Percentiles rank a stretch among this genome's conserved stretches.
Evolutionary conservation across 306 rosid genomes (phyloP).

Genomic region (Amphicarpaea edgeworthii): DNA sequence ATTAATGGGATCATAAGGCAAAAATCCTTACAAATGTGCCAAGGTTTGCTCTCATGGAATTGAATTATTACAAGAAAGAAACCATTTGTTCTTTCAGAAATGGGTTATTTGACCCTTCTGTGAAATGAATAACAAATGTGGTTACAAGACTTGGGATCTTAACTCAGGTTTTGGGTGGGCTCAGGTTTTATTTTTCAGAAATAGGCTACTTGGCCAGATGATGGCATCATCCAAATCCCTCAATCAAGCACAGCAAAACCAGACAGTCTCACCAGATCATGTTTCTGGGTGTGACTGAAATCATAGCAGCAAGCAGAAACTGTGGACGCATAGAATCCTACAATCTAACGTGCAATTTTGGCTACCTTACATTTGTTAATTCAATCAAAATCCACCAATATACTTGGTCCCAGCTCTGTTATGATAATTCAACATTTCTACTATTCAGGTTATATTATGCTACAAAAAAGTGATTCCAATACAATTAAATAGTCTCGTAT

Average conservation of each 20-base stretch:
- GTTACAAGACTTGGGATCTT: too few species aligned
- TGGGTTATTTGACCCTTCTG: too few species aligned
- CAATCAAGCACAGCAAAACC: constrained; percentile 11
- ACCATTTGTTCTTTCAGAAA: neutral
- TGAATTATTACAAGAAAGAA: neutral
- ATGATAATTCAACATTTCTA: neutral
- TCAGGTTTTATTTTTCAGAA: neutral
- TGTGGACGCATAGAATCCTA: constrained; percentile 2
- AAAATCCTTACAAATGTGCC: neutral
- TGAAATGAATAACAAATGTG: too few species aligned
- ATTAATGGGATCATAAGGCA: neutral
- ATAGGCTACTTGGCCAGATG: neutral
- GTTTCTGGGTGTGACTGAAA: neutral
- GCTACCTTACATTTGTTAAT: constrained; percentile 5
- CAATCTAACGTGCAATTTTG: neutral
- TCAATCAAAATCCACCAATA: constrained; percentile 29
- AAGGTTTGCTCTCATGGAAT: neutral
- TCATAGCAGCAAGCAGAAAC: neutral
- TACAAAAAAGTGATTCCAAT: neutral
- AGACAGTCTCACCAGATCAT: neutral
- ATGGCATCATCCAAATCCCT: neutral
- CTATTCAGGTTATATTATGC: neutral
- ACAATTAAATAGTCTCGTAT: constrained; percentile 8
- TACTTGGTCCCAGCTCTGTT: neutral
- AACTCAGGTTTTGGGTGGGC: too few species aligned